phyloP scores from a whole-genome alignment of 2,329 filamentous ascomycete genomes.

The Beauveria pseudobassiana region DNA sequence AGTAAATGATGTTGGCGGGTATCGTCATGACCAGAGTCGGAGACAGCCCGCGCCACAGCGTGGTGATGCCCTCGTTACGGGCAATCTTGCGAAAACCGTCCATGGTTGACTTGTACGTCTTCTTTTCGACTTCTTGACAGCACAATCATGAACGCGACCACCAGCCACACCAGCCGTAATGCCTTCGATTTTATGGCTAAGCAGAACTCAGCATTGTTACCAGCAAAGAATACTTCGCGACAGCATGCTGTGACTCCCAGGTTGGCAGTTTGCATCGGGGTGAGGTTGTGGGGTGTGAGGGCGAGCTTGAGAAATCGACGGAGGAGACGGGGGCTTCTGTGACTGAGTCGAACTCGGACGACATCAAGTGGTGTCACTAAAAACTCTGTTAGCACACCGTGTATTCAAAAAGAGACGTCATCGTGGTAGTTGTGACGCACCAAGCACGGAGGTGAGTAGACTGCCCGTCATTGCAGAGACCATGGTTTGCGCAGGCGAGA shows the following conservation, averaged over 20 bases:
- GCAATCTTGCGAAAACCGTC: conserved; percentile 93
- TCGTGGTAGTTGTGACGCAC: conserved; percentile 43
- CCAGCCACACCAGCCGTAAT: conserved; percentile 38
- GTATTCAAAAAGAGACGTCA: neutral
- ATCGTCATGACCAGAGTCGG: conserved; percentile 91
- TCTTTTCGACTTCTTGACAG: conserved; percentile 80
- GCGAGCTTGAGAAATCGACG: conserved; percentile 48
- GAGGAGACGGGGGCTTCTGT: conserved; percentile 49
- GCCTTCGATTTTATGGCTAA: conserved; percentile 51
- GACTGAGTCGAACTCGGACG: conserved; percentile 93
- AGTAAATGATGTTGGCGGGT: conserved; percentile 96
- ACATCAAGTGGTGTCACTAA: conserved; percentile 92
- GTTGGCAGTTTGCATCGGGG: conserved; percentile 66
- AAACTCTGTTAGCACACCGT: neutral
- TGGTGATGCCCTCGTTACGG: conserved; percentile 77
- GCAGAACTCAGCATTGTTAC: conserved; percentile 75
- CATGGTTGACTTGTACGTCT: conserved; percentile 81
- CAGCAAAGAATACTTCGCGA: conserved; percentile 93
- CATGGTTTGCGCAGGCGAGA: conserved; percentile 87
- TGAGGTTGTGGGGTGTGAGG: conserved; percentile 49
- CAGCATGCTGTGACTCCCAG: conserved; percentile 93
- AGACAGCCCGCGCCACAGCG: conserved; percentile 88
- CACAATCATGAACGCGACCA: conserved; percentile 63
- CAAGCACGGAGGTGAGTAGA: conserved; percentile 78
- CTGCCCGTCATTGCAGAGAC: conserved; percentile 86